Evolutionary conservation across 1,284 basidiomycete species (phyloP).

Genomic region (Clitocybe nebularis): DNA sequence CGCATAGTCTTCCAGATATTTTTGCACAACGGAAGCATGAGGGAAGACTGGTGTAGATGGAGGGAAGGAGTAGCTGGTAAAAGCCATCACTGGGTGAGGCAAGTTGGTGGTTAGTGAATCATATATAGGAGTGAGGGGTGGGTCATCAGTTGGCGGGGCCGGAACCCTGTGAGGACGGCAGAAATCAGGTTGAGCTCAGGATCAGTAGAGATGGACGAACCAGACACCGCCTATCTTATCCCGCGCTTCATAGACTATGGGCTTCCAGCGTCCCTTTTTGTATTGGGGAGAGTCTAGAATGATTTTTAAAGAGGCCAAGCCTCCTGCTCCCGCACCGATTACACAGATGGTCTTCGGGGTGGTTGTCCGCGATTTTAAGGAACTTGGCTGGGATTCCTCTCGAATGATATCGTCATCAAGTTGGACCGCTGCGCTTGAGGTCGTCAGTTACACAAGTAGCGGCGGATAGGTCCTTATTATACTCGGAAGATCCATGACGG

Average conservation of each 20-base stretch:
- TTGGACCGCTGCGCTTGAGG: slow-evolving; percentile 15
- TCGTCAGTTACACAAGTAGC: background rate
- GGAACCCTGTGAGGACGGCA: slow-evolving; percentile 45
- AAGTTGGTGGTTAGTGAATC: slow-evolving; percentile 75
- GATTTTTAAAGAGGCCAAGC: slow-evolving; percentile 62
- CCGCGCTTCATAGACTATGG: slow-evolving; percentile 58
- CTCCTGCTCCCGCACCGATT: slow-evolving; percentile 66
- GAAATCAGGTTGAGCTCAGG: slow-evolving; percentile 2
- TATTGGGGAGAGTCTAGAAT: slow-evolving; percentile 55
- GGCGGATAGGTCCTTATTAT: background rate
- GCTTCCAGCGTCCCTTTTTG: slow-evolving; percentile 53
- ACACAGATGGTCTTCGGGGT: slow-evolving; percentile 49
- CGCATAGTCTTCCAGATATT: slow-evolving; percentile 61
- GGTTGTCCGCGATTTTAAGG: background rate
- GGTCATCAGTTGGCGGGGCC: slow-evolving; percentile 42
- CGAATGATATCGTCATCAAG: too few relatives aligned
- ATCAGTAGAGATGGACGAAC: slow-evolving; percentile 33
- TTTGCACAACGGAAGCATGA: slow-evolving; percentile 46
- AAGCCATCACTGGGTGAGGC: slow-evolving; percentile 74
- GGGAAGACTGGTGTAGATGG: slow-evolving; percentile 70
- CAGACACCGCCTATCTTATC: slow-evolving; percentile 70
- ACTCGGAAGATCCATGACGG: slow-evolving; percentile 17
- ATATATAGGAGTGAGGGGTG: slow-evolving; percentile 66
- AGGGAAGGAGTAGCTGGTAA: slow-evolving; percentile 56
- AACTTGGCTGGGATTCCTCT: too few relatives aligned